Evolutionary conservation across 1,284 basidiomycete species (phyloP), one percentile per base, ranked within the genome.

Genomic region (Tremellales sp.): DNA sequence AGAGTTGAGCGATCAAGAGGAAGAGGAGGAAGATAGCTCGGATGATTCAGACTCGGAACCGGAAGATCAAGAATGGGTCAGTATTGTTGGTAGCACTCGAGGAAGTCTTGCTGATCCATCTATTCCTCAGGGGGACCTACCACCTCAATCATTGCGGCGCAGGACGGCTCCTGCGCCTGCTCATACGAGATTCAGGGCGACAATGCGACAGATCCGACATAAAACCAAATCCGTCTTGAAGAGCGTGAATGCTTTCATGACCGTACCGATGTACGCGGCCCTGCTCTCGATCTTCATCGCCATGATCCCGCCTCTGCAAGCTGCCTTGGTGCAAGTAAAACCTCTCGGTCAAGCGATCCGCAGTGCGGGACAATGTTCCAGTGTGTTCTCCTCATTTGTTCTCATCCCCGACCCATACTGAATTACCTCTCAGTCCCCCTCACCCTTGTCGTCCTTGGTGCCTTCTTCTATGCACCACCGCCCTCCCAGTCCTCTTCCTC

Each of bases 401-500:
- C 43, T 6, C 22, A 16, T 19, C 32, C 10, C 47, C 43, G 21
- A 33, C 25, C 10, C 32, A 45, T 26, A 16, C 40, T 18, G 22
- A 24, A 36, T 35, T 18, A 32, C 22, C 6, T 65, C 54, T 51
- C 61, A 65, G 74, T 97, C 55, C 92, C 92, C 0, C 68, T 95
- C 21, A 95, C 92, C 3, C 76, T 97, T 31, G 79, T 97, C 50
- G 90, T 95, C 7, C 82, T 97, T 35, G 92, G 92, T 14, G 90
- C 87, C 6, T 95, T 93, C 77, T 95, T 95, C 71, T 84, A 86
- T 53, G 55, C 66, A 1, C 69, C 70, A 4, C 60, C 68, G 5
- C 53, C 34, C n/a, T 38, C 52, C 7, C 43, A 49, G 16, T 21
- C 24, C 14, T 19, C 44, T 12, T 29, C 39, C 43, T 55, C 36